Base-by-base conservation (phyloP, 257 asterid species). In the Leptodermis oblonga region DNA sequence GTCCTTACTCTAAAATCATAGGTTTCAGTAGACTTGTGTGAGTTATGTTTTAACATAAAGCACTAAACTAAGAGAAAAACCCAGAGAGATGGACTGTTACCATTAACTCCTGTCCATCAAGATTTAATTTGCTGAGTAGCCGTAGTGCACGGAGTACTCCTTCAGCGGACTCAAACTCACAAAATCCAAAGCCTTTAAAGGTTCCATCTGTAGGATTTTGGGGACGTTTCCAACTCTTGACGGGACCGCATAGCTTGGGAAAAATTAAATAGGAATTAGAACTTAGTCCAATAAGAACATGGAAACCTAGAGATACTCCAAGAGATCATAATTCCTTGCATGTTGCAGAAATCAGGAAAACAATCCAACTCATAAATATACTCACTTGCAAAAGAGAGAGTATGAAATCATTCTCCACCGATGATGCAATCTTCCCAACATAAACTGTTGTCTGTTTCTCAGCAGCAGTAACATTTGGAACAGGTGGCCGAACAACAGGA, bases 231-330 rank as follows among this genome's bases (percentile, higher is more conserved):
- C 99, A 94, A 86, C 82, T 91, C 89, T 88, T 91, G 51, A 94
- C 96, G 36, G 95, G 96, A 68, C 99, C 97, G 73, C 99, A 94
- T 31, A 91, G 97, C 99, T 94, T 78, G n/a, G n/a, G 78, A 82
- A 66, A 83, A 78, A 74, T 34, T 41, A 42, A 71, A 68, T 25
- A 25, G 14, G 37, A 1, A 20, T 63, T 17, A 61, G 66, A 67
- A 49, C 48, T 20, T 51, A 10, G 2, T 31, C 28, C 45, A 66
- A 66, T 48, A 30, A 31, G 9, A 18, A 66, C 26, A 46, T 3
- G 20, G 20, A 36, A 20, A 6, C 18, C 49, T n/a, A 30, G 30
- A 18, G 23, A 59, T 37, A 17, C n/a, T n/a, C n/a, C n/a, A n/a
- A 41, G 15, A 18, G n/a, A 42, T 39, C 37, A 62, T 45, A 65